phyloP scores from a whole-genome alignment of 768 basidiomycete genomes.

The Paxillus involutus region DNA sequence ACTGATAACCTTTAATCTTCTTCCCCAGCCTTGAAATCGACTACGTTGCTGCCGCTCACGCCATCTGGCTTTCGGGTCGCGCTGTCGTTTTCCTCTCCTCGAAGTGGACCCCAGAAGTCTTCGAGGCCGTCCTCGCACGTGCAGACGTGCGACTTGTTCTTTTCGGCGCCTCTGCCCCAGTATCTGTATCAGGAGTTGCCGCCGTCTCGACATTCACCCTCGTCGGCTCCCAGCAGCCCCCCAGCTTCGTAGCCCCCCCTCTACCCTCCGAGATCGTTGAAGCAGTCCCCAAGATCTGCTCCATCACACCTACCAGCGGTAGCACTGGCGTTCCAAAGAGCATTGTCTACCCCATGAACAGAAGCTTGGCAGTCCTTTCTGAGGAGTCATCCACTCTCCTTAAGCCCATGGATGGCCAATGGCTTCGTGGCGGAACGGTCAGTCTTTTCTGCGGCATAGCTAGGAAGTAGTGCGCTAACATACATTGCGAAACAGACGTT shows the following conservation, averaged over 20 bases:
- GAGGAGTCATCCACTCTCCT: conserved; percentile 30
- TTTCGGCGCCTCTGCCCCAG: conserved; percentile 18
- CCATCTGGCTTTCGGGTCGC: conserved; percentile 27
- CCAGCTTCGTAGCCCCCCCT: conserved; percentile 13
- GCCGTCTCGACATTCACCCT: conserved; percentile 19
- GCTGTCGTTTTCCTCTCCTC: conserved; percentile 29
- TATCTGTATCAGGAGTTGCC: conserved; percentile 4
- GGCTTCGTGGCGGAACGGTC: conserved; percentile 34
- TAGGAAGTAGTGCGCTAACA: background rate
- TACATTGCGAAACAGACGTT: conserved; percentile 19
- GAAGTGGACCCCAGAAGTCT: conserved; percentile 29
- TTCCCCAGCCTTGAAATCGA: conserved; percentile 27
- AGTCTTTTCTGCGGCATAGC: background rate
- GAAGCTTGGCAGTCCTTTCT: conserved; percentile 21
- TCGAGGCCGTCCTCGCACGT: conserved; percentile 22
- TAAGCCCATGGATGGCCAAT: conserved; percentile 28
- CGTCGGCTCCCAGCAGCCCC: conserved; percentile 5
- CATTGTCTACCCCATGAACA: conserved; percentile 30
- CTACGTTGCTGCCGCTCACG: conserved; percentile 29
- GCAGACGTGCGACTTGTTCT: conserved; percentile 22
- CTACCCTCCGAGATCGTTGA: conserved; percentile 17
- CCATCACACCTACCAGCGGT: conserved; percentile 28
- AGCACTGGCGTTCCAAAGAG: conserved; percentile 33
- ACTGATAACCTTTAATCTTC: background rate
- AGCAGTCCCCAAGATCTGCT: conserved; percentile 24